Base-by-base conservation (phyloP, 345 rosid genomes). In the Gynandropsis gynandra region DNA sequence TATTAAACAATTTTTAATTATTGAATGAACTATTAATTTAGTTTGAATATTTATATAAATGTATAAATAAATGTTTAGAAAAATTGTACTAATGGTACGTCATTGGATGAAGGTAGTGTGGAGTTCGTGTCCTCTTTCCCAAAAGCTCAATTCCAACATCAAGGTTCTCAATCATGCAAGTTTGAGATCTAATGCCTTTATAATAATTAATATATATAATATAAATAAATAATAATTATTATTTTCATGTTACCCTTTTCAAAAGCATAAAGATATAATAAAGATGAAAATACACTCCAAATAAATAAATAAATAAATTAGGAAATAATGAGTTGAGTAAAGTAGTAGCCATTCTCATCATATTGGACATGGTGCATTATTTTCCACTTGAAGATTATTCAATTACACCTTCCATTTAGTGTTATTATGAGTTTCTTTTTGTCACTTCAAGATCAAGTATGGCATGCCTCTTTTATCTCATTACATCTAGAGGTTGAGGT, bases 381-480 rank as follows among this genome's bases (percentile, higher is more conserved):
- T 58, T 38, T 50, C 64, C 64, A 65, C 70, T 65, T 58, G 70
- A 65, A 58, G 64, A 52, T 48, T 46, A 58, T 65, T 58, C 55
- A 58, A 58, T 57, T 52, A 52, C 60, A 65, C 55, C 9, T 42
- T 44, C 64, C 32, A 54, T 41, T 45, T 52, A 49, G 45, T 65
- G 55, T 58, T 52, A 58, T 46, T n/a, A 65, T 58, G 44, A 58
- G 59, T 46, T 58, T 65, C 64, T 58, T 65, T 65, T 65, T 65
- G 60, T 65, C 70, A 58, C 70, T 58, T 65, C 70, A 46, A 65
- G 50, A 65, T 46, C 64, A 65, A 65, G 64, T 65, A 52, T 65
- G 32, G 54, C 29, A 24, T 24, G 29, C 5, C 2, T 24, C 29
- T 24, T 24, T 24, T 24, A 24, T 24, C 29, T 2, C 4, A 24